Evolutionary conservation across 306 rosid genomes (phyloP).

Genomic region (Cucurbita maxima): DNA sequence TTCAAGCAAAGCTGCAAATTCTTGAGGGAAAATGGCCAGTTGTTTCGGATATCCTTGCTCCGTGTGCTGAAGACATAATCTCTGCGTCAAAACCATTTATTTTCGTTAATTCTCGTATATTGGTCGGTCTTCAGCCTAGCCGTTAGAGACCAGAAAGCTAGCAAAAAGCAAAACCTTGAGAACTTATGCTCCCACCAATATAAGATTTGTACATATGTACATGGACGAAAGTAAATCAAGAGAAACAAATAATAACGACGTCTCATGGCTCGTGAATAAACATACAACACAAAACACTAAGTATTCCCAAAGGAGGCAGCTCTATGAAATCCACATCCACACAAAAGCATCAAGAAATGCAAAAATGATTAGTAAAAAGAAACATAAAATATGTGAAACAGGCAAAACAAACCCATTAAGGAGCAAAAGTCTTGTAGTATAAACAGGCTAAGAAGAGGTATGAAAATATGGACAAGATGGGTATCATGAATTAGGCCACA

Average conservation of each 20-base stretch:
- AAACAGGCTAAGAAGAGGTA: background rate
- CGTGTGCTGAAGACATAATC: conserved; percentile 43
- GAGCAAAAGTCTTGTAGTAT: background rate
- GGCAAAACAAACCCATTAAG: background rate
- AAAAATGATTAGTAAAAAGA: background rate
- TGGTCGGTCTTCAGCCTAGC: background rate
- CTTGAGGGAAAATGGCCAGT: conserved; percentile 44
- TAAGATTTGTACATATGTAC: too few relatives aligned
- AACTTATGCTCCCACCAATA: background rate
- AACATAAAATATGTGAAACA: background rate
- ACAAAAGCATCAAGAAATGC: conserved; percentile 6
- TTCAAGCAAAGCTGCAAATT: conserved; percentile 39
- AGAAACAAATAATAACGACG: background rate
- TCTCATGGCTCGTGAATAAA: background rate
- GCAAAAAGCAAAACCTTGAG: background rate
- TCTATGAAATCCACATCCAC: conserved; percentile 15
- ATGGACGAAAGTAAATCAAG: background rate
- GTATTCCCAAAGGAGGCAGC: background rate
- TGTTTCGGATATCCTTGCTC: conserved; percentile 31
- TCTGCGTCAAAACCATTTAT: conserved; percentile 17
- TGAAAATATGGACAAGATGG: conserved; percentile 18
- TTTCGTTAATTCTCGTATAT: background rate
- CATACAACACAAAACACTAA: background rate
- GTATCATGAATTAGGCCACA: conserved; percentile 21
- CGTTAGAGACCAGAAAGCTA: background rate